phyloP scores from a whole-genome alignment of 2,329 filamentous ascomycete genomes.

The Stemphylium vesicarium region DNA sequence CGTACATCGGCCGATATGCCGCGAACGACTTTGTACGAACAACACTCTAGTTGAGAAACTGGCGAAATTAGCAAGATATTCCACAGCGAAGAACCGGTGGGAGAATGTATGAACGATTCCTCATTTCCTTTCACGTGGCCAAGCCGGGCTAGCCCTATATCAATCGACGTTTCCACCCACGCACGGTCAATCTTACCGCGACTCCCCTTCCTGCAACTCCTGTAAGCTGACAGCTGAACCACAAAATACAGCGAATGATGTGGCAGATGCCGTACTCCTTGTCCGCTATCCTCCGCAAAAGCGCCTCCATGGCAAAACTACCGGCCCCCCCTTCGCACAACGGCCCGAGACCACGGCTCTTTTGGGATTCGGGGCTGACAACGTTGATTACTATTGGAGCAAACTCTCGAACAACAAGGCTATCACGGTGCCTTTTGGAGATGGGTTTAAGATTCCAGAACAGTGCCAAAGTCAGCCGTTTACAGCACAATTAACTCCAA shows the following conservation, averaged over 20 bases:
- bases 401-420: neutral
- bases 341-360: neutral
- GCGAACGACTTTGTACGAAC: no score
- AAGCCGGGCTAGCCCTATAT: no score
- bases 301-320: neutral
- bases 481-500: no score
- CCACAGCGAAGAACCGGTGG: no score
- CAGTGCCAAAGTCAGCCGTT: no score
- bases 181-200: neutral
- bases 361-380: neutral
- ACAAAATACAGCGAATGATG: neutral
- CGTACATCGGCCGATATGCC: neutral
- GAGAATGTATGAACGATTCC: no score
- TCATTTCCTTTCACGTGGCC: neutral
- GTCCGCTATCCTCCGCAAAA: neutral
- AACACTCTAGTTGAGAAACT: no score
- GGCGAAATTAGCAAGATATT: no score
- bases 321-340: neutral
- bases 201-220: neutral
- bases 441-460: no score
- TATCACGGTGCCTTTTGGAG: neutral
- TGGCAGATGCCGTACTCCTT: neutral
- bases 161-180: neutral
- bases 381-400: neutral
- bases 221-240: neutral